Percentiles rank a stretch among this genome's conserved stretches.
phyloP scores from a whole-genome alignment of 306 rosid genomes.

The Vigna radiata region DNA sequence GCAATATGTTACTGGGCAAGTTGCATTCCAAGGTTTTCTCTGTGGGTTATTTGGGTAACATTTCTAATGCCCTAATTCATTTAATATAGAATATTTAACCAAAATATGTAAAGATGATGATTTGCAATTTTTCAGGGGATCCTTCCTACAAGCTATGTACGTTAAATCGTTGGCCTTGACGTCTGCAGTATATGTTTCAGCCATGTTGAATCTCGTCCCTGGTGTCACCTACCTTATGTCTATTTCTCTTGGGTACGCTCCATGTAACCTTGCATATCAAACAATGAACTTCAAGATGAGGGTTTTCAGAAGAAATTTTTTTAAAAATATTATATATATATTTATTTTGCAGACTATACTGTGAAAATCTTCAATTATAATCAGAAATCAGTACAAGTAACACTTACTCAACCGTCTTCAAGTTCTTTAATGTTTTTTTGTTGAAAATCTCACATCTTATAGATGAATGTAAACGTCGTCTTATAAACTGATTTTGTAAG shows the following conservation, averaged over 20 bases:
- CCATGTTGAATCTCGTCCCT: conserved; percentile 64
- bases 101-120: not conserved
- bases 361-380: no score
- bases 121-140: conserved; percentile 58
- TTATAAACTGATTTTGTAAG: no score
- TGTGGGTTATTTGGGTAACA: conserved; percentile 76
- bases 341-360: no score
- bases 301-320: no score
- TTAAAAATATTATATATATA: no score
- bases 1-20: conserved; percentile 48
- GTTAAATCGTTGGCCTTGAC: conserved; percentile 53
- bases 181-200: conserved; percentile 60
- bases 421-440: no score
- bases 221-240: conserved; percentile 64
- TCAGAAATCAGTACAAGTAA: no score
- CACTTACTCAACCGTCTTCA: no score
- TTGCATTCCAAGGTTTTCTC: conserved; percentile 59
- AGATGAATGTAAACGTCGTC: no score
- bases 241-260: conserved; percentile 49
- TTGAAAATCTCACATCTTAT: no score
- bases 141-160: conserved; percentile 58
- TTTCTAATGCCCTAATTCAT: not conserved
- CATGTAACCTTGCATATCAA: not conserved
- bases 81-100: conserved; percentile 5
- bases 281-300: no score